Evolutionary conservation across 768 basidiomycete species (phyloP).

Genomic region (Mycena chlorophos): DNA sequence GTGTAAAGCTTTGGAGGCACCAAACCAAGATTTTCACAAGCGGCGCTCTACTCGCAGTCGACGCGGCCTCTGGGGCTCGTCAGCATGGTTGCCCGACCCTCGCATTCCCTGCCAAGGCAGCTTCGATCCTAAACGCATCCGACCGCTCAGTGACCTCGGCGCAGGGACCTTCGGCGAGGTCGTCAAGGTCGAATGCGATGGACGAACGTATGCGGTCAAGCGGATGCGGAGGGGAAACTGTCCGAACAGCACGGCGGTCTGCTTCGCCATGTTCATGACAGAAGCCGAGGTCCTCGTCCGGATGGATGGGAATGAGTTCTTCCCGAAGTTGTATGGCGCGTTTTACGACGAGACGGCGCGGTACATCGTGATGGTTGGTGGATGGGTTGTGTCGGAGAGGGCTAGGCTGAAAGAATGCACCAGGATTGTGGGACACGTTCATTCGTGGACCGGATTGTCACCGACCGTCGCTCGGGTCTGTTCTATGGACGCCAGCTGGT

Average conservation of each 20-base stretch:
- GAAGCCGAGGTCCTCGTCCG: not conserved
- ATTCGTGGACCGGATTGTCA: not conserved
- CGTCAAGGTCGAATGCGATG: not conserved
- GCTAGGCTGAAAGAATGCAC: not conserved
- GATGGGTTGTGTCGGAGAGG: not conserved
- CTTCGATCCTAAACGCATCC: not conserved
- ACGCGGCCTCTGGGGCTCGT: no score
- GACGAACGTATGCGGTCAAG: not conserved
- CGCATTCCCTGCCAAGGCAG: not conserved
- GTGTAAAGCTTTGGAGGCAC: no score
- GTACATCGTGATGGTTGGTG: conserved; percentile 5
- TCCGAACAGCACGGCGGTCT: not conserved
- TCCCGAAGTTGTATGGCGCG: not conserved
- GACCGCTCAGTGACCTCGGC: not conserved
- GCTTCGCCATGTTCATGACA: not conserved
- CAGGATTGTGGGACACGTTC: not conserved
- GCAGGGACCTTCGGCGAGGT: not conserved
- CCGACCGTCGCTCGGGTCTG: not conserved
- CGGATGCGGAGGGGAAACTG: not conserved
- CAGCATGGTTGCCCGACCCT: not conserved
- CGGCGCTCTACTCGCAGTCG: no score
- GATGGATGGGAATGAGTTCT: not conserved
- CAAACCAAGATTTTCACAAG: no score
- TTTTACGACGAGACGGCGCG: not conserved
- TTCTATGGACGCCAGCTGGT: not conserved